Evolutionary conservation across 2,329 filamentous ascomycete genomes (phyloP), one percentile per base, ranked within the genome.

Genomic region (Elsinoe australis): DNA sequence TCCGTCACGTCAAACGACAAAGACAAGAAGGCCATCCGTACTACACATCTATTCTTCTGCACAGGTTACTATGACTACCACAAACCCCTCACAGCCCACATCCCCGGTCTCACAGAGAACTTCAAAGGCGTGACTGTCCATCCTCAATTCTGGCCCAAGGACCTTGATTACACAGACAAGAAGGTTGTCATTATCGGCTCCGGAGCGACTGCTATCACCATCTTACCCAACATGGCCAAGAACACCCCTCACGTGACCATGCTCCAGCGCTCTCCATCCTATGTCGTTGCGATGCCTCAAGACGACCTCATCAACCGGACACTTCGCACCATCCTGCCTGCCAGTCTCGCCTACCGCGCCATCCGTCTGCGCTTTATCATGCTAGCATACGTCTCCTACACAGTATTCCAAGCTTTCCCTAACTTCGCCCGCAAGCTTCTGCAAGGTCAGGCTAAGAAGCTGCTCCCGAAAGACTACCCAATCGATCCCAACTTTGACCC

Each of bases 151-250:
- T 90, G 85, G 85, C 83, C 83, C 0, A 68, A 82, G 49, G 72
- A 80, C 39, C 67, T 85, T 31, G 75, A 85, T 57, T 83, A 83
- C 60, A 64, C 70, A 4, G 70, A 71, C 61, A 87, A 88, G 64
- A 76, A 77, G 35, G 71, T 90, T 17, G 74, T 86, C 34, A 71
- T 90, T 50, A 78, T 92, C 53, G 86, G 86, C 12, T 83, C 78
- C 12, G 87, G 87, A 5, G 87, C 87, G 2, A 94, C 87, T 0
- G 83, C 86, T 5, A 67, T 90, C 41, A 92, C 87, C 0, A 71
- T 94, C 1, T 63, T 94, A 2, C 87, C 87, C 0, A 76, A 73
- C 38, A 66, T 94, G 36, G 78, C 80, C 1, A 67, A 83, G 34
- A 76, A 74, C 31, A 85, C 83, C 4, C 67, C 66, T 4, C 74